Conservation (phyloP, 2,329 filamentous ascomycete genomes). For the Fusarium abutilonis region DNA sequence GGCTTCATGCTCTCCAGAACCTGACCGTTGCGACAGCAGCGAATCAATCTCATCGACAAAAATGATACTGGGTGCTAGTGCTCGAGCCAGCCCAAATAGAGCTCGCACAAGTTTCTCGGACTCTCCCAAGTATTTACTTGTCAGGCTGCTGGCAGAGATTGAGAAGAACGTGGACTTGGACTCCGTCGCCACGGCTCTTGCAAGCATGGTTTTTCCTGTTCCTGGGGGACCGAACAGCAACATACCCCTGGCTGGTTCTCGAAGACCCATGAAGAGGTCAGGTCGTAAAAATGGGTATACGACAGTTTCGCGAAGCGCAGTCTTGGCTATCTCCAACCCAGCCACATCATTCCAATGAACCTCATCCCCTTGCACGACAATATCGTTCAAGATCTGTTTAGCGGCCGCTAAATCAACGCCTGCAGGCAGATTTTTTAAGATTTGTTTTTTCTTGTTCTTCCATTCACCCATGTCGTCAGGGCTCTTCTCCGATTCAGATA, state of each 20-base stretch:
- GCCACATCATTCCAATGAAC: constrained; percentile 96
- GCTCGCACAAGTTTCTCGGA: constrained; percentile 96
- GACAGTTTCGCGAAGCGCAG: constrained; percentile 91
- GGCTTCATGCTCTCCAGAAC: constrained; percentile 89
- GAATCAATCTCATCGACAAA: constrained; percentile 99
- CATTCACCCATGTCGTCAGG: constrained; percentile 60
- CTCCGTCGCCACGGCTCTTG: constrained; percentile 89
- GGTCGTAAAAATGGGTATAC: constrained; percentile 96
- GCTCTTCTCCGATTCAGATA: constrained; percentile 54
- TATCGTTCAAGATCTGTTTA: constrained; percentile 93
- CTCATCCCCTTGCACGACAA: constrained; percentile 92
- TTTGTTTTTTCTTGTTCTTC: constrained; percentile 68
- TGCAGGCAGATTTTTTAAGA: constrained; percentile 81
- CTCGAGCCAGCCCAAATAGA: constrained; percentile 88
- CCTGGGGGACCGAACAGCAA: constrained; percentile 94
- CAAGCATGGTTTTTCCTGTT: constrained; percentile 99
- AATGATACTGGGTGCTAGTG: constrained; percentile 92
- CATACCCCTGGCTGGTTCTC: constrained; percentile 95
- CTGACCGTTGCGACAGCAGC: constrained; percentile 82
- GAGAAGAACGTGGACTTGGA: constrained; percentile 96
- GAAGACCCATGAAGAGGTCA: constrained; percentile 93
- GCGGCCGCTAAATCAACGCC: constrained; percentile 86
- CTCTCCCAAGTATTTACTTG: constrained; percentile 95
- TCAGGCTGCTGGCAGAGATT: constrained; percentile 92
- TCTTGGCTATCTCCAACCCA: constrained; percentile 89